Conservation (phyloP, 2,329 filamentous ascomycete species). For the Pyrenochaeta sp. region DNA sequence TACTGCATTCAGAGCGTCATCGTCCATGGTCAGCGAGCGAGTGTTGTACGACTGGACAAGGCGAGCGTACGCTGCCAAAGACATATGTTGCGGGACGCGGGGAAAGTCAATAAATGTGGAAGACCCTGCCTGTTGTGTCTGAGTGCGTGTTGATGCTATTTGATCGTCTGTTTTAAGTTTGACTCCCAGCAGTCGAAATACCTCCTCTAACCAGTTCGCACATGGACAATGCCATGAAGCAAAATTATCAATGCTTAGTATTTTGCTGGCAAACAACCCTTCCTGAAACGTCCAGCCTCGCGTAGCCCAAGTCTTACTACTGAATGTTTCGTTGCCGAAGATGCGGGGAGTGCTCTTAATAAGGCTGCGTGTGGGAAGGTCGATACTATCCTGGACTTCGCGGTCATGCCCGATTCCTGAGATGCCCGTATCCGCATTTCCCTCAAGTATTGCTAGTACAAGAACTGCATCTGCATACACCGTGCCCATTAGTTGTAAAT, state of each 20-base stretch:
- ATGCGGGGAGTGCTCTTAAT: conserved; percentile 11
- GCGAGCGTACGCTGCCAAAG: conserved; percentile 6
- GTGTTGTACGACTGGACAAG: conserved; percentile 16
- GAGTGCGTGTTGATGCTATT: no score
- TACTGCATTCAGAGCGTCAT: conserved; percentile 16
- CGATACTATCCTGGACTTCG: conserved; percentile 7
- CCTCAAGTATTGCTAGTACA: conserved; percentile 10
- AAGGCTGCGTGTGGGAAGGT: conserved; percentile 8
- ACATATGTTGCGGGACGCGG: conserved; percentile 3
- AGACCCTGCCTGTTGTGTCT: no score
- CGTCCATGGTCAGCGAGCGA: conserved; percentile 11
- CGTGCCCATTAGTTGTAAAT: conserved; percentile 15
- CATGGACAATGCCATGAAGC: conserved; percentile 12
- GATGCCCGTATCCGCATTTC: conserved; percentile 11
- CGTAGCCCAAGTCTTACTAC: conserved; percentile 10
- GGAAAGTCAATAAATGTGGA: no score
- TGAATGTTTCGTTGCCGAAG: conserved; percentile 8
- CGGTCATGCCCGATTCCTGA: conserved; percentile 10
- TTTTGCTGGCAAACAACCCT: conserved; percentile 12
- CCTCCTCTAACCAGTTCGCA: conserved; percentile 10
- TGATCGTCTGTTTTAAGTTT: neutral
- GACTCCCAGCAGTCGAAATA: conserved; percentile 3
- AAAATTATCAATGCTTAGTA: conserved; percentile 11
- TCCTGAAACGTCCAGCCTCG: conserved; percentile 14
- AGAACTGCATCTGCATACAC: conserved; percentile 16